These are phyloP conservation scores for Marchantia polymorpha DNA, from an alignment of 225 moss, liverwort and hornwort species.

Conservation along the genomic window DNA sequence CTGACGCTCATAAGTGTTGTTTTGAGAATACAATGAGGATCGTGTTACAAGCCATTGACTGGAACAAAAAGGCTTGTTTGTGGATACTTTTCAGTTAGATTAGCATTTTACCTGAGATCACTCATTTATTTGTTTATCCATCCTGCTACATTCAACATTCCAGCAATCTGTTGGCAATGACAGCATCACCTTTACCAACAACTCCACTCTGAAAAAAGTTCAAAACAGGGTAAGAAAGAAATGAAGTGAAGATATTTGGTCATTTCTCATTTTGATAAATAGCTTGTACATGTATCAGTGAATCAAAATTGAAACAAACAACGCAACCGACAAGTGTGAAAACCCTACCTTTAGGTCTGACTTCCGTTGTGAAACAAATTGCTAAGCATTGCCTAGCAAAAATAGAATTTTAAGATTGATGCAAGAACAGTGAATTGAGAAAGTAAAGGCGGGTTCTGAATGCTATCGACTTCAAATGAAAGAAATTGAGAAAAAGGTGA, in stretches of 20 bases:
- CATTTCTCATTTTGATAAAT: background rate
- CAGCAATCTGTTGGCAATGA: constrained; percentile 92
- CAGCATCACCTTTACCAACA: constrained; percentile 77
- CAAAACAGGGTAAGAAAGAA: background rate
- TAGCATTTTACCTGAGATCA: constrained; percentile 76
- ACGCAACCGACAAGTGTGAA: background rate
- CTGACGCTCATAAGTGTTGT: too few relatives aligned
- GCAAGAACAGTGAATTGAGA: too few relatives aligned
- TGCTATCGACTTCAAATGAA: too few relatives aligned
- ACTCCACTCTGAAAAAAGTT: constrained; percentile 52
- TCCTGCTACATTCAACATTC: constrained; percentile 76
- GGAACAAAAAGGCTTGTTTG: too few relatives aligned
- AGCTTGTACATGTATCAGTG: background rate
- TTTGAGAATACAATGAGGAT: too few relatives aligned
- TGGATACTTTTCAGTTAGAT: too few relatives aligned
- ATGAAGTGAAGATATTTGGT: too few relatives aligned
- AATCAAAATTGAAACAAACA: background rate
- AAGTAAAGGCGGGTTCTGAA: too few relatives aligned
- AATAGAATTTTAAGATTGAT: too few relatives aligned
- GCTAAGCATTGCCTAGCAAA: constrained; percentile 25
- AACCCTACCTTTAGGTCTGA: constrained; percentile 78
- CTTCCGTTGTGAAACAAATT: constrained; percentile 83
- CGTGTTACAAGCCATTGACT: too few relatives aligned
- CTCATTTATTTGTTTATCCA: constrained; percentile 98
- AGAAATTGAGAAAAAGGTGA: background rate